Base-by-base conservation (phyloP, 108 stramenopile species). In the Aurantiochytrium sp. region DNA sequence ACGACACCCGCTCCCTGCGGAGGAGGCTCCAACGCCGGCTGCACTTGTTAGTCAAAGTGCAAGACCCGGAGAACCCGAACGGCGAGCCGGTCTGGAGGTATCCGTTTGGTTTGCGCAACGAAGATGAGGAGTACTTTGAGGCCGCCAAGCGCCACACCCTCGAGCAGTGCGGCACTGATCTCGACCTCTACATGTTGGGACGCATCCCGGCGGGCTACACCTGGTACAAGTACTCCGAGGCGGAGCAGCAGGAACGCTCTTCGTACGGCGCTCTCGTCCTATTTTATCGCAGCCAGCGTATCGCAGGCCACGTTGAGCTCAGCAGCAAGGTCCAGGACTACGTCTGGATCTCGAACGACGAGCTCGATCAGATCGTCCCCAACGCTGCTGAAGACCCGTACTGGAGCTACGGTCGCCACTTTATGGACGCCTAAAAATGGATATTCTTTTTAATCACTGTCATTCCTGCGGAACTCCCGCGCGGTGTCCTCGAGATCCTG, bases 21-120 rank as follows among this genome's bases (percentile, higher is more conserved):
- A 81, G 73, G 73, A 41, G 73, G 39, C 73, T 81, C 42, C 73
- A 81, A 24, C 73, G 73, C 73, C 73, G 73, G 6, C 73, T 81
- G n/a, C 45, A 81, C 73, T 48, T 81, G 39, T 65, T 65, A 65
- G 73, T 81, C 42, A 48, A 48, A 12, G 39, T 81, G 19, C 36
- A 17, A 12, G 30, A 81, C 4, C 42, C 39, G 27, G 73, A 37
- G 39, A 24, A 81, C 39, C 42, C 42, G 19, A 48, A 41, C 39
- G 73, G 73, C n/a, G 45, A 81, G 45, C 73, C 73, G 10, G 73
- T 81, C 19, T 81, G 73, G 73, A 41, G 73, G 19, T 81, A 22
- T 4, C 73, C 73, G 6, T 41, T 2, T n/a, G 73, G 73, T 12
- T 12, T 81, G 6, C 73, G 73, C 73, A 42, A 81, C 45, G 73